Evolutionary conservation across 1,284 basidiomycete species (phyloP).

Genomic region (Ceratobasidium sp.): DNA sequence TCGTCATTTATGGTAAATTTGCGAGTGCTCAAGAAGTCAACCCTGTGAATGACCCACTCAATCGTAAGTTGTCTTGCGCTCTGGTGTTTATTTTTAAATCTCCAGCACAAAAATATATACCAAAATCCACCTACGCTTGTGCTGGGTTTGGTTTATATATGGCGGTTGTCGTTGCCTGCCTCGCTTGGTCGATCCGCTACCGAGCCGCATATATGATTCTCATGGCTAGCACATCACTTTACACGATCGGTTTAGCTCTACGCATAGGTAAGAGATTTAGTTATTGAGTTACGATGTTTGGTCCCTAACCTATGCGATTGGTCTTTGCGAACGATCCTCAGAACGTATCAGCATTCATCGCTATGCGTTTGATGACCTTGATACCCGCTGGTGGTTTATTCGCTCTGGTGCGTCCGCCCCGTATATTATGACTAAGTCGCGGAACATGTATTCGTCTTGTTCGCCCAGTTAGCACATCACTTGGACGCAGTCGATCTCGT

Average conservation of each 20-base stretch:
- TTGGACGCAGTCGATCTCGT: background rate
- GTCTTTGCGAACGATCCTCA: conserved; percentile 22
- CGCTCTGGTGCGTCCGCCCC: background rate
- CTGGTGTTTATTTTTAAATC: background rate
- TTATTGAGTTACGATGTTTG: background rate
- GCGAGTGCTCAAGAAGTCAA: background rate
- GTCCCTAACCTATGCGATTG: background rate
- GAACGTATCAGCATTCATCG: conserved; percentile 7
- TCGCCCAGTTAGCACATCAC: background rate
- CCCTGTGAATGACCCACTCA: background rate
- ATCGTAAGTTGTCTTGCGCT: background rate
- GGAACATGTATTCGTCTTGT: conserved; percentile 1
- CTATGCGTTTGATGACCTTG: conserved; percentile 16
- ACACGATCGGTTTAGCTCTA: background rate
- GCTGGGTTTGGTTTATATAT: background rate
- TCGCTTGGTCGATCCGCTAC: conserved; percentile 15
- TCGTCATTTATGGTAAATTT: background rate
- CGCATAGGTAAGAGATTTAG: background rate
- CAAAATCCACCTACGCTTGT: background rate
- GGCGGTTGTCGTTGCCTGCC: background rate
- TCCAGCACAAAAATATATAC: conserved; percentile 4
- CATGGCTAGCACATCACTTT: conserved; percentile 8
- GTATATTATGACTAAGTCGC: background rate
- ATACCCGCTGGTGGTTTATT: conserved; percentile 6
- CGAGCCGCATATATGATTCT: conserved; percentile 21